These are phyloP conservation scores for Carallia brachiata DNA, from an alignment of 345 rosid genomes.

Conservation along the genomic window DNA sequence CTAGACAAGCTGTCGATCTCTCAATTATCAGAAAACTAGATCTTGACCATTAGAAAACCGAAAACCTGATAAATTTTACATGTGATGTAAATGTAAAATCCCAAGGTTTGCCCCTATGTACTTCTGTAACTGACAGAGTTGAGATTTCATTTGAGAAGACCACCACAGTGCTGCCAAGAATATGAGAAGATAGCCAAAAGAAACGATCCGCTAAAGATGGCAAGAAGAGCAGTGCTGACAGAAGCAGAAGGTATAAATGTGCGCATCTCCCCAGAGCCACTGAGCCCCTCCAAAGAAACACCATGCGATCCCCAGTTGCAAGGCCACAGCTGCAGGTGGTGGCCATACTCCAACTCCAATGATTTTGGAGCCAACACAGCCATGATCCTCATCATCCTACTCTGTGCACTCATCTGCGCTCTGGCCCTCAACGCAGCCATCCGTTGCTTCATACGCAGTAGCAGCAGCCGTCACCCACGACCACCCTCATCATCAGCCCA, in stretches of 20 bases:
- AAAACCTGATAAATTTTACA: no score
- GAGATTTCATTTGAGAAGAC: no score
- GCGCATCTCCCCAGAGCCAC: conserved; percentile 19
- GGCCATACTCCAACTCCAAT: conserved; percentile 38
- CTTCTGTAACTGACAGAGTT: no score
- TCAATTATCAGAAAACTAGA: no score
- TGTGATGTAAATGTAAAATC: no score
- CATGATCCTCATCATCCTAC: conserved; percentile 46
- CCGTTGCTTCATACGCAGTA: conserved; percentile 53
- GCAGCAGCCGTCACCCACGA: conserved; percentile 3
- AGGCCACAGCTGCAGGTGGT: conserved; percentile 39
- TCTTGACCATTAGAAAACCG: no score
- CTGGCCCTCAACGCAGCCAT: conserved; percentile 57
- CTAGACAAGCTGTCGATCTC: no score
- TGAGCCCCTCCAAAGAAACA: conserved; percentile 5
- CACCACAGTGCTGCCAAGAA: no score
- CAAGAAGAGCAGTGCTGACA: background rate
- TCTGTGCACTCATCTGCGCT: conserved; percentile 59
- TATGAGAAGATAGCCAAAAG: no score
- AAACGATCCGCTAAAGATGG: no score
- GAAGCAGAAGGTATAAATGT: conserved; percentile 1
- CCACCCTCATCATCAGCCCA: background rate
- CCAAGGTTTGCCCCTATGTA: no score
- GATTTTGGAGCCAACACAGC: conserved; percentile 53
- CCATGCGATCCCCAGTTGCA: conserved; percentile 27